These are phyloP conservation scores for Begonia fuchsioides DNA, from an alignment of 306 rosid genomes.

Conservation along the genomic window DNA sequence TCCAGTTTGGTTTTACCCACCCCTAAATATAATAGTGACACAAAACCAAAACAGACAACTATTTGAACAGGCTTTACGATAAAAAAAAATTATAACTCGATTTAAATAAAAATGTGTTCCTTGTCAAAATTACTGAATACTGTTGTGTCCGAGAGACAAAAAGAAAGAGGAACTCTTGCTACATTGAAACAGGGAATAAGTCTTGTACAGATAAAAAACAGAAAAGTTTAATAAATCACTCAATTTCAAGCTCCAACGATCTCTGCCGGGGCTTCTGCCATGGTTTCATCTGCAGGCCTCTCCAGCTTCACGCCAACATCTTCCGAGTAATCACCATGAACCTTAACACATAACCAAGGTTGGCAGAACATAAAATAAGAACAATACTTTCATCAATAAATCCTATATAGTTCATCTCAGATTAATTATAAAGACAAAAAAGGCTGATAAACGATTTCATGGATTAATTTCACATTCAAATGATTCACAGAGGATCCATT, in stretches of 20 bases:
- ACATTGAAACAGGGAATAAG: not conserved
- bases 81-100: too few relatives aligned
- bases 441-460: too few relatives aligned
- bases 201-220: not conserved
- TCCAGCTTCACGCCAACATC: constrained; percentile 1
- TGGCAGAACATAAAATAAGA: not conserved
- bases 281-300: not conserved
- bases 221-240: not conserved
- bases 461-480: too few relatives aligned
- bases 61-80: too few relatives aligned
- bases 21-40: too few relatives aligned
- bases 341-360: not conserved
- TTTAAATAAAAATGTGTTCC: not conserved
- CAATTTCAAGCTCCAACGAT: not conserved
- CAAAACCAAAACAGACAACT: too few relatives aligned
- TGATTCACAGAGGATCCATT: too few relatives aligned
- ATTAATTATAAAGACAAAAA: too few relatives aligned
- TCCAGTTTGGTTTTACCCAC: too few relatives aligned
- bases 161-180: not conserved
- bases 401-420: too few relatives aligned
- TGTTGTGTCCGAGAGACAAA: not conserved
- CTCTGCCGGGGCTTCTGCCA: not conserved
- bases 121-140: not conserved
- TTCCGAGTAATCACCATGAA: not conserved
- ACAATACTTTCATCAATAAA: too few relatives aligned